A percentile compares a stretch with the other conserved stretches of the same genome.
Evolutionary conservation across 225 moss, liverwort and hornwort genomes (phyloP).

Genomic region (Takakia lepidozioides): DNA sequence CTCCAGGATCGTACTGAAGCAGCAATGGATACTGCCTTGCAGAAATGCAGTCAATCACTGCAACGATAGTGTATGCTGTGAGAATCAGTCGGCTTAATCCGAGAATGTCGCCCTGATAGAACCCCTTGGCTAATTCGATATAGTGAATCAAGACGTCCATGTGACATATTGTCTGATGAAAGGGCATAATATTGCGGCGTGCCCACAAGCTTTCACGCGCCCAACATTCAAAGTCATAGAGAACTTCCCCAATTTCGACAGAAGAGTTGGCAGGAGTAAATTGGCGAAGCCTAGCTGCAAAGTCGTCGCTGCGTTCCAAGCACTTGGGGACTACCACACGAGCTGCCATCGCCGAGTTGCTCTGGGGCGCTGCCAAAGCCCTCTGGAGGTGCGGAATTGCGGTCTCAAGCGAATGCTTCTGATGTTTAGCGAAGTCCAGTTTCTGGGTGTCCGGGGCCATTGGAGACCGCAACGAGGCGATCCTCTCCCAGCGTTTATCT

Average conservation of each 20-base stretch:
- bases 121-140: neutral
- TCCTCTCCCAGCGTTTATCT: constrained; percentile 12
- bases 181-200: no score
- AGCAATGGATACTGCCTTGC: constrained; percentile 6
- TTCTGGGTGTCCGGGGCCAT: no score
- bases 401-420: constrained; percentile 4
- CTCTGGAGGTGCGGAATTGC: constrained; percentile 2
- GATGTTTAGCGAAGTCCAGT: no score
- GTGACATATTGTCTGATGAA: no score
- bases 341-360: no score
- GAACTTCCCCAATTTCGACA: constrained; percentile 1
- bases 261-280: no score
- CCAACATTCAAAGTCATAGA: constrained; percentile 21
- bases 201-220: constrained; percentile 11
- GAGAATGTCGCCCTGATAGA: constrained; percentile 7
- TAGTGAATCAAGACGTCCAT: constrained; percentile 4
- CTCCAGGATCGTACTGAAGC: constrained; percentile 7
- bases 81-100: constrained; percentile 17
- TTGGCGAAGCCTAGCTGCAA: no score
- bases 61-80: constrained; percentile 11
- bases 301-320: no score
- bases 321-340: no score
- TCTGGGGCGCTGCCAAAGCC: neutral
- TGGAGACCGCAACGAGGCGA: no score
- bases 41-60: constrained; percentile 2